Conservation (phyloP, 805 yeast species). For the Yamadazyma tumulicola region DNA sequence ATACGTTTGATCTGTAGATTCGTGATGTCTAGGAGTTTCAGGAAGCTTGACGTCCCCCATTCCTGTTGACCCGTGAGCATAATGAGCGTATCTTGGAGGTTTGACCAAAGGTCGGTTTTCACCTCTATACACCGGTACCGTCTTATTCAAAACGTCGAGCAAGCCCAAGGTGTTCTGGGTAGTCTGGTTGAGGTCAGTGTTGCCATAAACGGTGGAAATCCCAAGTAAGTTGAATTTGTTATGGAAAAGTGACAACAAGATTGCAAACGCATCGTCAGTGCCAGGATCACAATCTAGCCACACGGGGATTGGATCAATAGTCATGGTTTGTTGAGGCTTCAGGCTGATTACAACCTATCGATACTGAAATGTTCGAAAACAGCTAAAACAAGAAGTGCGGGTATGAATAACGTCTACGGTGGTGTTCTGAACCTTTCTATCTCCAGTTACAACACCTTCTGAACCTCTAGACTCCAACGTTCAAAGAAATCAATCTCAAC, state of each 20-base stretch:
- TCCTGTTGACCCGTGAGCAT: constrained; percentile 73
- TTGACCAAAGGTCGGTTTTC: constrained; percentile 54
- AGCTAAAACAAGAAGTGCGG: too few species aligned
- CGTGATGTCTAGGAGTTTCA: constrained; percentile 40
- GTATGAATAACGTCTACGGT: too few species aligned
- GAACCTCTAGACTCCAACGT: too few species aligned
- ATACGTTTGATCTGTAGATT: constrained; percentile 22
- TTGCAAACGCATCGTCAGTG: constrained; percentile 81
- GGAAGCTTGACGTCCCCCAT: constrained; percentile 70
- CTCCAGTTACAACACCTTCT: too few species aligned
- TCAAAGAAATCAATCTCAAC: too few species aligned
- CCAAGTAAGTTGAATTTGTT: constrained; percentile 61
- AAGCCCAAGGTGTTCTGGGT: constrained; percentile 67
- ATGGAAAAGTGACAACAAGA: constrained; percentile 58
- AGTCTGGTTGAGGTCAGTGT: constrained; percentile 60
- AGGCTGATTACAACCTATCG: too few species aligned
- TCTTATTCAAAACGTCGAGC: constrained; percentile 54
- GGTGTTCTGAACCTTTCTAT: too few species aligned
- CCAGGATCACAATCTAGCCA: constrained; percentile 96
- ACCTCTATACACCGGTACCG: constrained; percentile 67
- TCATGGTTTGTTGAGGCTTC: too few species aligned
- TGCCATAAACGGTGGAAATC: constrained; percentile 74
- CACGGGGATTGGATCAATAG: constrained; percentile 43
- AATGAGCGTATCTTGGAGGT: constrained; percentile 50
- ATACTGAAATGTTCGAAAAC: too few species aligned